A percentile compares a stretch with the other conserved stretches of the same genome.
Evolutionary conservation across 257 asterid genomes (phyloP).

Genomic region (Scutellaria baicalensis): DNA sequence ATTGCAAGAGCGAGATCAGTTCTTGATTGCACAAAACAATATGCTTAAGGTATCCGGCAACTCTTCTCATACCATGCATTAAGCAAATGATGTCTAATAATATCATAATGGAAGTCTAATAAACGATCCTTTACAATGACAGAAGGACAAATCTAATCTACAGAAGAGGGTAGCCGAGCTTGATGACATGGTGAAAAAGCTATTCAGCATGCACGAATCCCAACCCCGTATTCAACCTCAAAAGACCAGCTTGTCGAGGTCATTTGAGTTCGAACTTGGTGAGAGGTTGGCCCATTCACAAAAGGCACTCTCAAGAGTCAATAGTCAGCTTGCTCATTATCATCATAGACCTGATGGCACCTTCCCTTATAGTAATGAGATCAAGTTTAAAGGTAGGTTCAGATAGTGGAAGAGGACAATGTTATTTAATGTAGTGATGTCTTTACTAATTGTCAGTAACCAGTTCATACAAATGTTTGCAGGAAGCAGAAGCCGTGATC

Average conservation of each 20-base stretch:
- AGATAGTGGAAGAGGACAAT: background rate
- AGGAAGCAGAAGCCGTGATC: constrained; percentile 18
- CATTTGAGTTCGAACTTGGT: constrained; percentile 26
- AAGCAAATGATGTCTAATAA: background rate
- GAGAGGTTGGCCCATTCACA: constrained; percentile 43
- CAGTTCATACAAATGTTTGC: background rate
- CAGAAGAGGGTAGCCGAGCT: constrained; percentile 59
- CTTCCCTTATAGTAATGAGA: constrained; percentile 9
- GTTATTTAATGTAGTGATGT: too few relatives aligned
- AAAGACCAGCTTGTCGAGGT: constrained; percentile 25
- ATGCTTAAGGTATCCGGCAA: constrained; percentile 54
- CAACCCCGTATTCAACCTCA: constrained; percentile 29
- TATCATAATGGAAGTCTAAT: background rate
- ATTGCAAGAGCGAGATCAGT: constrained; percentile 60
- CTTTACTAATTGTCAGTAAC: background rate
- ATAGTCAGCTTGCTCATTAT: constrained; percentile 33
- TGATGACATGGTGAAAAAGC: constrained; percentile 61
- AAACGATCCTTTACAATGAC: constrained; percentile 7
- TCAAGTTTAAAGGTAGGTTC: constrained; percentile 32
- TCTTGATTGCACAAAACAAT: constrained; percentile 70
- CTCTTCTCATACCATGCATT: background rate
- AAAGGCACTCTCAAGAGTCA: constrained; percentile 36
- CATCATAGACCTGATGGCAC: constrained; percentile 21
- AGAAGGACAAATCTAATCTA: constrained; percentile 66
- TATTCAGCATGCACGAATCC: constrained; percentile 32